A percentile compares a stretch with the other conserved stretches of the same genome.
phyloP scores from a whole-genome alignment of 176 grass and related monocot genomes.

The Aechmea fasciata region DNA sequence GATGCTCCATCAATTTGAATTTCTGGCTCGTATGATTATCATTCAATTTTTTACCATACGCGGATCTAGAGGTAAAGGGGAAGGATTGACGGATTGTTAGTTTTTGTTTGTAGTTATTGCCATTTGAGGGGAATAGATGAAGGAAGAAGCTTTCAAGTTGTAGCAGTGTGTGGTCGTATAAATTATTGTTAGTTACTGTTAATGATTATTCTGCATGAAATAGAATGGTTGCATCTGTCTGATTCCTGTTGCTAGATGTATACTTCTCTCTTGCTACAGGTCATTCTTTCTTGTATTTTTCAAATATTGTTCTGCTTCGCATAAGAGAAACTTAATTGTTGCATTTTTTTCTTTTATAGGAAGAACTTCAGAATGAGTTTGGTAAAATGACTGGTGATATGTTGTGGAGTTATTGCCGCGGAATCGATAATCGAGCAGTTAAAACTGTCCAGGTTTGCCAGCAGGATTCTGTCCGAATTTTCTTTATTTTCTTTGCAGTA shows the following conservation, averaged over 20 bases:
- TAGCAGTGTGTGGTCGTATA: no score
- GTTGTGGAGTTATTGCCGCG: conserved; percentile 96
- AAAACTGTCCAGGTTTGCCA: conserved; percentile 71
- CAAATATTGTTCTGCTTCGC: not conserved
- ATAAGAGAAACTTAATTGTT: not conserved
- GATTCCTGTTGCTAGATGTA: not conserved
- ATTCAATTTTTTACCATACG: no score
- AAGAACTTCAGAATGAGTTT: conserved; percentile 68
- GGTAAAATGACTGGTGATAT: conserved; percentile 72
- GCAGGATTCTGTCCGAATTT: not conserved
- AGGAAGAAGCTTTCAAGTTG: no score
- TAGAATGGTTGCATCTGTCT: not conserved
- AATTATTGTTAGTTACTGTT: no score
- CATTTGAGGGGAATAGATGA: no score
- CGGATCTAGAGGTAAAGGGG: no score
- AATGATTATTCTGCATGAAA: no score
- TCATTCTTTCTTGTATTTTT: not conserved
- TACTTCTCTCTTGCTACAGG: not conserved
- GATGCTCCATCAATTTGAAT: no score
- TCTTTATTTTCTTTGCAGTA: not conserved
- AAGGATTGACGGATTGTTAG: no score
- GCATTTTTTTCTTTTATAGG: conserved; percentile 38
- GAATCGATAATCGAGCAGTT: conserved; percentile 80
- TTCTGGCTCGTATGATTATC: no score
- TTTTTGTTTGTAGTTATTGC: no score